A percentile compares a stretch with the other conserved stretches of the same genome.
Conservation (phyloP, 1,284 basidiomycete species). For the Sanghuangporus sanghuang region DNA sequence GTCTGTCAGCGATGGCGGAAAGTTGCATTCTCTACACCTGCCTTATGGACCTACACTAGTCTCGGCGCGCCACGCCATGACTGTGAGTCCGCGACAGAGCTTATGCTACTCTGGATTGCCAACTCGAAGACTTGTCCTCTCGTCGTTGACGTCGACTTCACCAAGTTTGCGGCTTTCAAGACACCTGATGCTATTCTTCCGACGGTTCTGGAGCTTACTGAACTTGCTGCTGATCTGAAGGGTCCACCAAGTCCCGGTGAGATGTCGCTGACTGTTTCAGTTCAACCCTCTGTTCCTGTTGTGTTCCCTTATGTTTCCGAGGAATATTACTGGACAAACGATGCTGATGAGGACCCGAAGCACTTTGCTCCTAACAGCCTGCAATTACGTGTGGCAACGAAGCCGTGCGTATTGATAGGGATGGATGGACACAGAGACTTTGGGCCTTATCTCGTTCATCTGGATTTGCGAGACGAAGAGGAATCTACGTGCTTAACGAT, state of each 20-base stretch:
- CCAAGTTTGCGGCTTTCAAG: constrained; percentile 3
- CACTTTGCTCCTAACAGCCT: background rate
- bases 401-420: constrained; percentile 6
- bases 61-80: background rate
- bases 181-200: constrained; percentile 5
- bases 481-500: background rate
- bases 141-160: constrained; percentile 12
- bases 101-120: constrained; percentile 6
- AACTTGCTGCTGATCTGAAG: constrained; percentile 1
- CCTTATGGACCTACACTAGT: constrained; percentile 10
- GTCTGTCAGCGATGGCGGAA: constrained; percentile 11
- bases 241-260: background rate
- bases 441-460: constrained; percentile 12
- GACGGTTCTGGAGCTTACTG: constrained; percentile 4
- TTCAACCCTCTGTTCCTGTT: background rate
- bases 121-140: constrained; percentile 4
- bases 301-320: constrained; percentile 5
- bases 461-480: constrained; percentile 4
- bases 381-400: constrained; percentile 6
- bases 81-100: constrained; percentile 1
- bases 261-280: background rate
- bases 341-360: background rate
- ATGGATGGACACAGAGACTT: constrained; percentile 9
- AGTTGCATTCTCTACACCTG: constrained; percentile 5
- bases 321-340: constrained; percentile 4